Conservation (phyloP, 495 filamentous ascomycete genomes). For the Penicillium verhagenii region DNA sequence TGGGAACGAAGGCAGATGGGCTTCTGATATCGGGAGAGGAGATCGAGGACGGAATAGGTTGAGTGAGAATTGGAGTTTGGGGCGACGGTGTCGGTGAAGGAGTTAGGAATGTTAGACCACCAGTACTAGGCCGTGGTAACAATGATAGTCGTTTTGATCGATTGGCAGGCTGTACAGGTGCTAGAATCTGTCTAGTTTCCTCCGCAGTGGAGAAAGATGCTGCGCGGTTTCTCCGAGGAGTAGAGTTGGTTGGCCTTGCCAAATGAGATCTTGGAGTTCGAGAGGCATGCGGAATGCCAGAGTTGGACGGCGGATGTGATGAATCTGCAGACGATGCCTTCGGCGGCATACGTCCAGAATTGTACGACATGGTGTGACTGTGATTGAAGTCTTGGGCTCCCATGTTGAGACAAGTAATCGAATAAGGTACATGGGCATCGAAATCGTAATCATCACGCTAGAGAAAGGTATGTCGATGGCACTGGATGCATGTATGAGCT, state of each 20-base stretch:
- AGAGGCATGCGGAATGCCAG: slow-evolving; percentile 14
- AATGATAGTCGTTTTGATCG: slow-evolving; percentile 30
- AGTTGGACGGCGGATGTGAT: slow-evolving; percentile 21
- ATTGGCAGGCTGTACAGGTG: slow-evolving; percentile 20
- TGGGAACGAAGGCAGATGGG: slow-evolving; percentile 9
- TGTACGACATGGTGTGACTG: slow-evolving; percentile 41
- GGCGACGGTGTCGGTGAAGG: slow-evolving; percentile 17
- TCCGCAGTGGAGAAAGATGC: slow-evolving; percentile 33
- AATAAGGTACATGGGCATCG: slow-evolving; percentile 23
- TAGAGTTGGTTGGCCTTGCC: slow-evolving; percentile 25
- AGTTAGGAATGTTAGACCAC: slow-evolving; percentile 9
- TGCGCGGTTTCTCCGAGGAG: slow-evolving; percentile 24
- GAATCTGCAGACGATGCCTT: slow-evolving; percentile 28
- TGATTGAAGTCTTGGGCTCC: slow-evolving; percentile 24
- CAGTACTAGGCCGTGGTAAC: slow-evolving; percentile 34
- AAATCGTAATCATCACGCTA: slow-evolving; percentile 38
- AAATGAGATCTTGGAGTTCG: slow-evolving; percentile 28
- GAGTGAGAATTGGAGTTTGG: slow-evolving; percentile 15
- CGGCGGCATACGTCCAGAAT: slow-evolving; percentile 35
- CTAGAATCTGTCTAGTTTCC: slow-evolving; percentile 21
- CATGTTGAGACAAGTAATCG: slow-evolving; percentile 29
- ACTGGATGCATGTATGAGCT: slow-evolving; percentile 9
- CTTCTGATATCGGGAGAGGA: slow-evolving; percentile 19
- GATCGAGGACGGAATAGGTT: slow-evolving; percentile 17
- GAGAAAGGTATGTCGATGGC: slow-evolving; percentile 3